These are phyloP conservation scores for Calocybe gangraenosa DNA, from an alignment of 768 basidiomycete species.

Conservation along the genomic window DNA sequence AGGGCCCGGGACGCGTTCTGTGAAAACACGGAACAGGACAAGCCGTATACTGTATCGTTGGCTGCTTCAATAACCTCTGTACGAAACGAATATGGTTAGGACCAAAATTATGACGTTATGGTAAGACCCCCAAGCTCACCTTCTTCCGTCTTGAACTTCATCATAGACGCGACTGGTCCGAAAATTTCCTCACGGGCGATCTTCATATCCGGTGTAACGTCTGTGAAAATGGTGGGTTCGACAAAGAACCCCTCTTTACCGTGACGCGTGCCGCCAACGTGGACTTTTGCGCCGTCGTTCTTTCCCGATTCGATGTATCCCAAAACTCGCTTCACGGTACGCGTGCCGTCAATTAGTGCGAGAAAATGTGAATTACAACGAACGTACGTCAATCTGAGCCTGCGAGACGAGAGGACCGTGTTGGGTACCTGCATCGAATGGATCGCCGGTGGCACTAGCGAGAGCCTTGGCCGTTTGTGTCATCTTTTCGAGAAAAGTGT, in stretches of 20 bases:
- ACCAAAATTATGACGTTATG: conserved; percentile 13
- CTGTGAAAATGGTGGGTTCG: conserved; percentile 63
- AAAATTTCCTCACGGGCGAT: conserved; percentile 71
- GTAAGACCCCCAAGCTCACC: conserved; percentile 11
- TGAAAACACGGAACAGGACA: conserved; percentile 15
- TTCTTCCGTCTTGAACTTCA: conserved; percentile 61
- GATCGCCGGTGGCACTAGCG: conserved; percentile 53
- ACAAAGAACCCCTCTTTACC: conserved; percentile 70
- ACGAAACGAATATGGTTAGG: not conserved
- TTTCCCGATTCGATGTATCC: conserved; percentile 69
- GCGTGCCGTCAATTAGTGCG: no score
- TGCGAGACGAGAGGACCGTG: conserved; percentile 75
- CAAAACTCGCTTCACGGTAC: conserved; percentile 50
- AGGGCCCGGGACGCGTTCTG: conserved; percentile 12
- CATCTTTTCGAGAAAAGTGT: conserved; percentile 64
- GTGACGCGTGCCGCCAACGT: conserved; percentile 51
- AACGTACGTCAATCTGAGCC: conserved; percentile 57
- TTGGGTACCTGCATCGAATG: conserved; percentile 48
- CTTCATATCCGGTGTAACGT: conserved; percentile 58
- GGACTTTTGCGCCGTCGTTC: conserved; percentile 57
- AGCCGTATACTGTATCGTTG: conserved; percentile 13
- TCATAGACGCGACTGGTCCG: conserved; percentile 68
- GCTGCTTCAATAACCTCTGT: conserved; percentile 19
- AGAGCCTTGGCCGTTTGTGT: conserved; percentile 41
- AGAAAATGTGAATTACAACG: conserved; percentile 6